These are phyloP conservation scores for Lasiodiplodia hormozganensis DNA, from an alignment of 2,329 filamentous ascomycete species.

Conservation along the genomic window DNA sequence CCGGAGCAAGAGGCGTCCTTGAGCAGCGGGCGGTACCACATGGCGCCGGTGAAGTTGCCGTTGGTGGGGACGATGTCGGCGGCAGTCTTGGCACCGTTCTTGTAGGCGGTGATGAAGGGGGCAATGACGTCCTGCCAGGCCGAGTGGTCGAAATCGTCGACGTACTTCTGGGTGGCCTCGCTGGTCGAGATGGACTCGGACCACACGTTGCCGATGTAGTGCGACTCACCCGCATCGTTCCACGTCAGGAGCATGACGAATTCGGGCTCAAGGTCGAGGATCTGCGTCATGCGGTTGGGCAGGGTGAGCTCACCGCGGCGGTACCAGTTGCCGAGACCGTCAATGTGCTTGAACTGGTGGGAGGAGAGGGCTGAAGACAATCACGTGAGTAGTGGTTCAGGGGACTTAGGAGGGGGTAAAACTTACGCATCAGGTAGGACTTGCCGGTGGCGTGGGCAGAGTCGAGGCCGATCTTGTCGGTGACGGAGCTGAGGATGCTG, in stretches of 20 bases:
- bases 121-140: conserved; percentile 45
- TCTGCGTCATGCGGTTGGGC: conserved; percentile 38
- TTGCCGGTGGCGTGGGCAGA: conserved; percentile 42
- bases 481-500: conserved; percentile 35
- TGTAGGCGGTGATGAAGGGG: conserved; percentile 48
- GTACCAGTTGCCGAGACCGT: conserved; percentile 43
- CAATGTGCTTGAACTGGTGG: conserved; percentile 49
- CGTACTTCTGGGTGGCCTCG: conserved; percentile 37
- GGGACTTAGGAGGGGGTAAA: conserved; percentile 11
- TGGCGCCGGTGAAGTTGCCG: conserved; percentile 21
- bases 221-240: conserved; percentile 50
- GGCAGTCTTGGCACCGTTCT: conserved; percentile 37
- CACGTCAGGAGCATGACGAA: conserved; percentile 51
- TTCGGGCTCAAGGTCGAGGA: conserved; percentile 44
- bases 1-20: conserved; percentile 9
- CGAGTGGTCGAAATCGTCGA: conserved; percentile 43
- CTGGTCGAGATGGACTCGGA: conserved; percentile 38
- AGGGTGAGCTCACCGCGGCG: conserved; percentile 48
- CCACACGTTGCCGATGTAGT: conserved; percentile 52
- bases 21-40: conserved; percentile 26
- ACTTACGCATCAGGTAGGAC: conserved; percentile 46
- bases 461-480: conserved; percentile 40
- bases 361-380: conserved; percentile 37
- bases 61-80: conserved; percentile 7
- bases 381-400: neutral